Percentiles rank a stretch among this genome's conserved stretches.
These are phyloP conservation scores for Cryptococcus hybrid DNA, from an alignment of 1,284 basidiomycete species.

Conservation along the genomic window DNA sequence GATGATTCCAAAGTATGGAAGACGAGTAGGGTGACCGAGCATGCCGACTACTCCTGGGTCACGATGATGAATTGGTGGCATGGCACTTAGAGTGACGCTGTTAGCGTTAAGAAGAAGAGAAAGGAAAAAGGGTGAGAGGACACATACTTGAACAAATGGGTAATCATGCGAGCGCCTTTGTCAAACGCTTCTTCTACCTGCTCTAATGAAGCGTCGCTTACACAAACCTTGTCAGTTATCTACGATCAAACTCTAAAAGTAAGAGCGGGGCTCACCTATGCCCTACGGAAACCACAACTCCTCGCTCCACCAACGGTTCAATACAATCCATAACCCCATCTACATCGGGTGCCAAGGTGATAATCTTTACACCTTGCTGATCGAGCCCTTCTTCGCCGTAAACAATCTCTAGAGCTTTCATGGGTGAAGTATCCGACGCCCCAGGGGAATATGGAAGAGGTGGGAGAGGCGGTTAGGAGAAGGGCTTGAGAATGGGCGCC, in stretches of 20 bases:
- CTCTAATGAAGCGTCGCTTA: slow-evolving; percentile 31
- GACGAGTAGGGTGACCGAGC: slow-evolving; percentile 71
- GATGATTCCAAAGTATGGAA: slow-evolving; percentile 84
- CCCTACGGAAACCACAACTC: slow-evolving; percentile 77
- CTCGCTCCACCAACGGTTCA: slow-evolving; percentile 60
- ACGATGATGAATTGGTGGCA: slow-evolving; percentile 42
- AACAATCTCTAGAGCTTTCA: slow-evolving; percentile 62
- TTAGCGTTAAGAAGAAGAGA: not conserved
- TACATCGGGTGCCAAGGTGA: slow-evolving; percentile 84
- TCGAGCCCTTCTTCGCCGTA: slow-evolving; percentile 59
- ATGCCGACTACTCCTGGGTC: slow-evolving; percentile 70
- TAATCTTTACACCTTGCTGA: slow-evolving; percentile 66
- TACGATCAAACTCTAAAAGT: not conserved
- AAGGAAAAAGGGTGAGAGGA: not conserved
- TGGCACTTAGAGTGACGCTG: slow-evolving; percentile 18
- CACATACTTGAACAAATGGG: slow-evolving; percentile 80
- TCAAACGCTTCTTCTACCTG: slow-evolving; percentile 36
- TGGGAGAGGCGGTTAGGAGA: slow-evolving; percentile 58
- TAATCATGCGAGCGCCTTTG: slow-evolving; percentile 69
- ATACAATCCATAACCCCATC: slow-evolving; percentile 73
- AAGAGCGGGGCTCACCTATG: slow-evolving; percentile 61
- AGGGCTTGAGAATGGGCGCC: slow-evolving; percentile 72
- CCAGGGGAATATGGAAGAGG: not conserved
- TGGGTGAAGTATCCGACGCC: slow-evolving; percentile 7
- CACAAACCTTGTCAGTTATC: slow-evolving; percentile 4